Evolutionary conservation across 768 basidiomycete genomes (phyloP).

Genomic region (Naganishia kalamii): DNA sequence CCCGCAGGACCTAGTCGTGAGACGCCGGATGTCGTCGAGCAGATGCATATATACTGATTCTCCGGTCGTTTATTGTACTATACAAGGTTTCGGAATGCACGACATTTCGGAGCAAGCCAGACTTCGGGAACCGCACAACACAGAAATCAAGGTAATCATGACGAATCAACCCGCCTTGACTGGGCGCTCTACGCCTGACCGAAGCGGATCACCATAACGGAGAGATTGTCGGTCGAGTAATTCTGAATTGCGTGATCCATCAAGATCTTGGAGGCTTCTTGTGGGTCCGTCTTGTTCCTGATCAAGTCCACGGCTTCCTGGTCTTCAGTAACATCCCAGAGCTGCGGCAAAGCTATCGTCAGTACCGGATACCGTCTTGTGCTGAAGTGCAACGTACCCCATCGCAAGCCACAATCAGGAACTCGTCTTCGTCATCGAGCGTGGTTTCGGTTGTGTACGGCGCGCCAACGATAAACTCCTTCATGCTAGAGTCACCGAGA

Average conservation of each 20-base stretch:
- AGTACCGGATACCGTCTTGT: not conserved
- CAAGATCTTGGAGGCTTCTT: conserved; percentile 66
- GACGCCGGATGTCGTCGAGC: too few species aligned
- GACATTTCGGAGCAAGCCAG: too few species aligned
- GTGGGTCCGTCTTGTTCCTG: conserved; percentile 61
- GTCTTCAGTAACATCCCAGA: conserved; percentile 94
- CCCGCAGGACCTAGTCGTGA: too few species aligned
- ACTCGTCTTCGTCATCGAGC: conserved; percentile 83
- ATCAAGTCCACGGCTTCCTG: conserved; percentile 84
- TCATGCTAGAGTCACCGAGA: conserved; percentile 95
- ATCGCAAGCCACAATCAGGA: conserved; percentile 92
- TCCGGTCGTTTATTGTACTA: too few species aligned
- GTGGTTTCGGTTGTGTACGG: conserved; percentile 98
- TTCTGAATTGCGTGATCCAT: conserved; percentile 77
- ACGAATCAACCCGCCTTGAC: too few species aligned
- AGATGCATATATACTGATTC: too few species aligned
- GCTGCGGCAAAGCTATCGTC: conserved; percentile 50
- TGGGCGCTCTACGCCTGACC: conserved; percentile 20
- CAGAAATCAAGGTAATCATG: too few species aligned
- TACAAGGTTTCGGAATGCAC: too few species aligned
- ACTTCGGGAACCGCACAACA: too few species aligned
- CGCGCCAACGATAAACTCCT: conserved; percentile 95
- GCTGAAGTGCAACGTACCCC: conserved; percentile 60
- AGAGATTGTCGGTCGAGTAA: conserved; percentile 93
- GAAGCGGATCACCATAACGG: conserved; percentile 81